These are phyloP conservation scores for Pestalotiopsis sp. DNA, from an alignment of 2,329 filamentous ascomycete species.

Conservation along the genomic window DNA sequence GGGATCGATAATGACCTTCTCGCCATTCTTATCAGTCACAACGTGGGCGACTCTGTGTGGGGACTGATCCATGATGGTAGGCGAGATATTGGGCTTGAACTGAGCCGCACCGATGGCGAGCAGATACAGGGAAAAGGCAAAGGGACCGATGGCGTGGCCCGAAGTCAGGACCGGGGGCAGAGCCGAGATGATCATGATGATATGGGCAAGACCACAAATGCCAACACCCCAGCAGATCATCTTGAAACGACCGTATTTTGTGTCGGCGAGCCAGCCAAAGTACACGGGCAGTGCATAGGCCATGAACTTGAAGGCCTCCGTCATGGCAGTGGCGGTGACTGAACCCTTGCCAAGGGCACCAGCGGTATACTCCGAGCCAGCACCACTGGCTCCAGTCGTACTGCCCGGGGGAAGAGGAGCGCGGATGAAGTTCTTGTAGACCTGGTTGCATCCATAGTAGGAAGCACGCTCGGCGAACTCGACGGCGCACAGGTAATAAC, in stretches of 20 bases:
- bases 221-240: slow-evolving; percentile 17
- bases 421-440: slow-evolving; percentile 58
- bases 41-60: slow-evolving; percentile 56
- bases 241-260: slow-evolving; percentile 39
- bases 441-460: slow-evolving; percentile 51
- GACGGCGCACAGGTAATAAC: slow-evolving; percentile 50
- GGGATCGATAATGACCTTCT: slow-evolving; percentile 68
- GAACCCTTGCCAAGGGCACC: slow-evolving; percentile 53
- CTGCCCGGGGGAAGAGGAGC: slow-evolving; percentile 46
- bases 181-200: slow-evolving; percentile 35
- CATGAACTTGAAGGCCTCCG: slow-evolving; percentile 47
- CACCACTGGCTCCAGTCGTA: slow-evolving; percentile 31
- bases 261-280: slow-evolving; percentile 42
- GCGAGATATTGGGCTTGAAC: slow-evolving; percentile 75
- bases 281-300: slow-evolving; percentile 49
- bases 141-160: slow-evolving; percentile 52
- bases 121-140: slow-evolving; percentile 62
- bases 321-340: slow-evolving; percentile 47
- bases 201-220: slow-evolving; percentile 16
- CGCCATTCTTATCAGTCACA: slow-evolving; percentile 53
- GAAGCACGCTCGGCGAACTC: slow-evolving; percentile 55
- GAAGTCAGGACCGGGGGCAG: slow-evolving; percentile 42
- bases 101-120: slow-evolving; percentile 62
- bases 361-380: slow-evolving; percentile 36
- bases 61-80: slow-evolving; percentile 70